A percentile compares a stretch with the other conserved stretches of the same genome.
Evolutionary conservation across 805 yeast species (phyloP).

Genomic region (Starmerella etchellsii): DNA sequence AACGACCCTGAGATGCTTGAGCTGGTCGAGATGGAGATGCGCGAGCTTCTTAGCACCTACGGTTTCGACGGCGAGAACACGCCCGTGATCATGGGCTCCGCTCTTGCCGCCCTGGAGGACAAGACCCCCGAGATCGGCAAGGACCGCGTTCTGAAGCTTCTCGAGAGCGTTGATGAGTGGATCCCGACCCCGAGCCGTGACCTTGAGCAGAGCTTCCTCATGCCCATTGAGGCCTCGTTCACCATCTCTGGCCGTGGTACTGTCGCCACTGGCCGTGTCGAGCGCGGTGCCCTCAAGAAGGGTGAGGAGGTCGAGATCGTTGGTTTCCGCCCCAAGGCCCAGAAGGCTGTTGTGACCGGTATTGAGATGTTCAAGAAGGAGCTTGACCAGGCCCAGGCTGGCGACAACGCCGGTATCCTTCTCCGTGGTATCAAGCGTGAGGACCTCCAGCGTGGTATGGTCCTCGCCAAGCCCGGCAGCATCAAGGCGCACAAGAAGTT

Average conservation of each 20-base stretch:
- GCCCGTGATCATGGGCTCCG: constrained; percentile 98
- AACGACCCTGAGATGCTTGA: constrained; percentile 99
- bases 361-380: constrained; percentile 99
- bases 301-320: constrained; percentile 98
- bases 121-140: constrained; percentile 83
- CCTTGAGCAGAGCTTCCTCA: constrained; percentile 86
- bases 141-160: constrained; percentile 66
- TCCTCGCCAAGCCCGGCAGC: constrained; percentile 81
- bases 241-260: constrained; percentile 99
- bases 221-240: constrained; percentile 96
- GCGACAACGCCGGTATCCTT: constrained; percentile 96
- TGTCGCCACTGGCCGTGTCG: constrained; percentile 97
- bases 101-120: constrained; percentile 88
- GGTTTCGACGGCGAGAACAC: constrained; percentile 98
- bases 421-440: constrained; percentile 98
- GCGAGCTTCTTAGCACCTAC: constrained; percentile 79
- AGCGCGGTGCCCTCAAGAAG: constrained; percentile 93
- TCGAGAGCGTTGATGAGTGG: constrained; percentile 84
- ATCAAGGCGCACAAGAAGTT: constrained; percentile 87
- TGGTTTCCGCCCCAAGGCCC: constrained; percentile 73
- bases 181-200: constrained; percentile 97
- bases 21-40: constrained; percentile 99
- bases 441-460: constrained; percentile 95
- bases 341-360: constrained; percentile 93
- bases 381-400: constrained; percentile 93